Conservation (phyloP, 306 rosid genomes). For the Fragaria vesca region DNA sequence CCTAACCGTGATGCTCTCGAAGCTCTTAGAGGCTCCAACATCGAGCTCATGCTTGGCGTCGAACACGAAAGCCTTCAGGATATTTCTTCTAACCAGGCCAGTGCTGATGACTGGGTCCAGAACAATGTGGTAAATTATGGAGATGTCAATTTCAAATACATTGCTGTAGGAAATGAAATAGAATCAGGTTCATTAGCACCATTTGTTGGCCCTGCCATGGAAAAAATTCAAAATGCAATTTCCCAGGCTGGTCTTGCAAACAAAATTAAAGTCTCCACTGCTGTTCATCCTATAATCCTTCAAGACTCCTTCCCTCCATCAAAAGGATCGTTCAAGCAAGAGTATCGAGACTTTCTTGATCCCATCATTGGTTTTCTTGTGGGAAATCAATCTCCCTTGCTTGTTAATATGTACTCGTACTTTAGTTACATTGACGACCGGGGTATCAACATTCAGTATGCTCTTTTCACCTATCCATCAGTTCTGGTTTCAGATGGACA, state of each 20-base stretch:
- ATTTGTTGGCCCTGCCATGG: conserved; percentile 26
- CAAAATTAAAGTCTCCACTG: conserved; percentile 23
- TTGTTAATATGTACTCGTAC: conserved; percentile 27
- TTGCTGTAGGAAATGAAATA: conserved; percentile 7
- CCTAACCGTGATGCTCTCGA: conserved; percentile 26
- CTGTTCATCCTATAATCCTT: conserved; percentile 3
- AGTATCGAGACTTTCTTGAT: neutral
- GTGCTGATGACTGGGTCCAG: neutral
- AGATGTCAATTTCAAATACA: neutral
- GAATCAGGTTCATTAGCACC: conserved; percentile 9
- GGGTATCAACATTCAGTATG: conserved; percentile 26
- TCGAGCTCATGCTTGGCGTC: conserved; percentile 30
- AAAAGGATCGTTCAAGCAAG: conserved; percentile 4
- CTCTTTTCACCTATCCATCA: conserved; percentile 34
- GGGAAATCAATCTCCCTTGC: conserved; percentile 19
- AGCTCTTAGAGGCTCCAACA: conserved; percentile 39
- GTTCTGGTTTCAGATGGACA: conserved; percentile 28
- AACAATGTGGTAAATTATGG: neutral
- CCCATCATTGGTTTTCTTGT: conserved; percentile 16
- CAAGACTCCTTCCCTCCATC: conserved; percentile 22
- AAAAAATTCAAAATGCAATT: conserved; percentile 18
- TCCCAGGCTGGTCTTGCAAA: neutral
- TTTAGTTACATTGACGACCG: conserved; percentile 3
- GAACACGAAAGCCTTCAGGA: conserved; percentile 16
- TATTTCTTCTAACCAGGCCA: conserved; percentile 8